phyloP scores from a whole-genome alignment of 2,329 filamentous ascomycete species.

The Cladosporium halotolerans region DNA sequence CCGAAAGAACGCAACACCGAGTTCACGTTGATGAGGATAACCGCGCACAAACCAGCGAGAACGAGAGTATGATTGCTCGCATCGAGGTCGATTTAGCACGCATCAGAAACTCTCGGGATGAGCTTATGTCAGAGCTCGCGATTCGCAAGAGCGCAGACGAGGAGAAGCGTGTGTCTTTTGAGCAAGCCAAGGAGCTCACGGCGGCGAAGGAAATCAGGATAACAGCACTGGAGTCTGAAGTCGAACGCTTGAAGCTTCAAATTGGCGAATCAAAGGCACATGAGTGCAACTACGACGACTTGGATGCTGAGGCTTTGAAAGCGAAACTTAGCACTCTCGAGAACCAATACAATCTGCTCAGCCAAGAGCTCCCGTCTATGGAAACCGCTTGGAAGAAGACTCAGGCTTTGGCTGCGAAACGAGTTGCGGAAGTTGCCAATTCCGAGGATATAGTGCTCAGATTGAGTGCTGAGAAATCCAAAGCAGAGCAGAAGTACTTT shows the following conservation, averaged over 20 bases:
- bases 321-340: conserved; percentile 68
- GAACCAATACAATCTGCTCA: conserved; percentile 75
- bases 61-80: conserved; percentile 73
- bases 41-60: conserved; percentile 64
- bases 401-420: conserved; percentile 76
- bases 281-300: conserved; percentile 29
- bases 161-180: conserved; percentile 61
- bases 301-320: conserved; percentile 66
- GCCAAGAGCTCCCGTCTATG: conserved; percentile 80
- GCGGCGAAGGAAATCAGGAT: conserved; percentile 77
- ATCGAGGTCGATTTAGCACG: conserved; percentile 80
- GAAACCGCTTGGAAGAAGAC: conserved; percentile 88
- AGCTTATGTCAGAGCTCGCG: conserved; percentile 72
- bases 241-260: conserved; percentile 61
- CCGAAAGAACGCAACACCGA: conserved; percentile 77
- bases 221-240: conserved; percentile 71
- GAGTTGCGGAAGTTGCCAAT: conserved; percentile 67
- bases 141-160: conserved; percentile 75
- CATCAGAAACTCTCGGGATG: conserved; percentile 77
- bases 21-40: conserved; percentile 76
- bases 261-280: conserved; percentile 40
- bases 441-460: conserved; percentile 73
- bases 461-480: conserved; percentile 80
- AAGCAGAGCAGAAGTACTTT: conserved; percentile 97
- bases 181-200: conserved; percentile 74